phyloP scores from a whole-genome alignment of 495 filamentous ascomycete species.

The Lepraria neglecta region DNA sequence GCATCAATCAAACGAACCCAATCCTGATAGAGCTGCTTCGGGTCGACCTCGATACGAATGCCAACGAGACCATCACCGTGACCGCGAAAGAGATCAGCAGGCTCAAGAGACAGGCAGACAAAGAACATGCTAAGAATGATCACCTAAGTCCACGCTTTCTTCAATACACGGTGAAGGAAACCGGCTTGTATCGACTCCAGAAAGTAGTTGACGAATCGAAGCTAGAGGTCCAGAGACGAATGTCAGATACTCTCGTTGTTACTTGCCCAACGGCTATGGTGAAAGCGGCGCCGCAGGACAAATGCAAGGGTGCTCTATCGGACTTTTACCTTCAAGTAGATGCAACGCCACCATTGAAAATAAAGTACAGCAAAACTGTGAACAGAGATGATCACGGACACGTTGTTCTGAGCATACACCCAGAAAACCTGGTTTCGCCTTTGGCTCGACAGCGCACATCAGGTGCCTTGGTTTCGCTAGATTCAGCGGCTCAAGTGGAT shows the following conservation, averaged over 20 bases:
- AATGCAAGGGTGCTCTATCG: conserved; percentile 80
- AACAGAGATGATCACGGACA: conserved; percentile 68
- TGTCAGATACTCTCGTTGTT: conserved; percentile 72
- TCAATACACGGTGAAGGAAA: conserved; percentile 63
- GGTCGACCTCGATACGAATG: conserved; percentile 71
- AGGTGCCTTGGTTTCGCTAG: conserved; percentile 46
- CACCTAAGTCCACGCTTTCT: conserved; percentile 49
- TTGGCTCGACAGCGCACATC: conserved; percentile 52
- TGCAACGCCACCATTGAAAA: conserved; percentile 84
- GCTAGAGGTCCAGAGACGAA: conserved; percentile 73
- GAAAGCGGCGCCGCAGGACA: conserved; percentile 53
- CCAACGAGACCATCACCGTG: conserved; percentile 71
- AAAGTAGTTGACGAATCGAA: conserved; percentile 88
- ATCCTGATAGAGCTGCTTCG: conserved; percentile 78
- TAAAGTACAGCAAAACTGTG: conserved; percentile 81
- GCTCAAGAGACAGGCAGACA: conserved; percentile 55
- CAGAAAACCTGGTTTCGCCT: conserved; percentile 76
- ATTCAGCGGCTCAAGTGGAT: conserved; percentile 50
- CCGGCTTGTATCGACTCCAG: conserved; percentile 76
- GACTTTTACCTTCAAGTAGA: conserved; percentile 74
- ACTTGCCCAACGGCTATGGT: conserved; percentile 73
- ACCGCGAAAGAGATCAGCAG: conserved; percentile 61
- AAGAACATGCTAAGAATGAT: conserved; percentile 43
- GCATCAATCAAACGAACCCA: conserved; percentile 86
- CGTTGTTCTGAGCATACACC: conserved; percentile 84